Conservation (phyloP, 305 asterid species). For the Fraxinus albicans region DNA sequence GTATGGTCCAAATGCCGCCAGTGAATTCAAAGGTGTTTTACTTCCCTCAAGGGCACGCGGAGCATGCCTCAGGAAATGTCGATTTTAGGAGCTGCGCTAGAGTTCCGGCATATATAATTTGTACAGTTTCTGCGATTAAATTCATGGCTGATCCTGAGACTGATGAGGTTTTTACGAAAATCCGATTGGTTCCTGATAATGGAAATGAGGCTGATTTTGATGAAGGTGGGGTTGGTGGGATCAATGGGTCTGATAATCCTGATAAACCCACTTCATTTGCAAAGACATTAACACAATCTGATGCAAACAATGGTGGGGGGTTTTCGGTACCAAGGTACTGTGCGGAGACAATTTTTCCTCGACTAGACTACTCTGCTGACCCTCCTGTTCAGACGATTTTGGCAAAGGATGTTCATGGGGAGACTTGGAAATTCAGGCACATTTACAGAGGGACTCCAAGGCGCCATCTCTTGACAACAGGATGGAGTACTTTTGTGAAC, state of each 20-base stretch:
- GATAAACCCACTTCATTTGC: conserved; percentile 55
- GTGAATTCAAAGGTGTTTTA: conserved; percentile 39
- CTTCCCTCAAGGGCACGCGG: conserved; percentile 52
- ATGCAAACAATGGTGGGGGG: conserved; percentile 60
- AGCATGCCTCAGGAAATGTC: conserved; percentile 41
- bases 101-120: conserved; percentile 34
- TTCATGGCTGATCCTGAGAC: conserved; percentile 50
- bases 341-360: conserved; percentile 54
- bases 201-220: conserved; percentile 35
- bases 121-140: conserved; percentile 35
- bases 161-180: conserved; percentile 50
- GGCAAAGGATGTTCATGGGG: conserved; percentile 56
- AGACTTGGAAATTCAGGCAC: conserved; percentile 51
- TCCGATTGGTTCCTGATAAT: conserved; percentile 32
- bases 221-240: conserved; percentile 29
- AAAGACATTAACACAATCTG: conserved; percentile 52
- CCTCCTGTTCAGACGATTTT: conserved; percentile 55
- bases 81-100: conserved; percentile 36
- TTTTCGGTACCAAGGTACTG: conserved; percentile 58
- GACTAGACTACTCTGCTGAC: conserved; percentile 48
- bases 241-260: conserved; percentile 27
- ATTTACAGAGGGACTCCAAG: conserved; percentile 56
- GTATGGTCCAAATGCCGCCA: conserved; percentile 48
- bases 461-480: conserved; percentile 54
- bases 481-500: conserved; percentile 58